phyloP scores from a whole-genome alignment of 2,329 filamentous ascomycete genomes.

The Paecilomyces sp. region DNA sequence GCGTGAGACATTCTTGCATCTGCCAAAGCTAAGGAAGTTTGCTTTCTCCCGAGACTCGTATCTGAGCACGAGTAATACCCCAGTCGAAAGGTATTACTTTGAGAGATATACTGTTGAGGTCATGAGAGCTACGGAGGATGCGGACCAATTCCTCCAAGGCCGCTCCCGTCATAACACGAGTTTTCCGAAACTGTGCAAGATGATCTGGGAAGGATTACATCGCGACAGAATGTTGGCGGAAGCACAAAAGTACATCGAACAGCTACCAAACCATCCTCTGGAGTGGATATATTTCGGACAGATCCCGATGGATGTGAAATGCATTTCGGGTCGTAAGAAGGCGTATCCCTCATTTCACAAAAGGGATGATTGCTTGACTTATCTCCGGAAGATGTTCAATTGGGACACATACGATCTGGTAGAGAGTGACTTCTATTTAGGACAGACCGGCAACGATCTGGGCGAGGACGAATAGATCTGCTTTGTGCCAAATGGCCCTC shows the following conservation, averaged over 20 bases:
- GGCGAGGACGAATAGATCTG: too few species aligned
- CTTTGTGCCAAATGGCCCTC: too few species aligned
- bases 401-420: neutral
- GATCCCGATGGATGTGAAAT: neutral
- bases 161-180: neutral
- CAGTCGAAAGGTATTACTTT: neutral
- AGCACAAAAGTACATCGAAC: conserved; percentile 1
- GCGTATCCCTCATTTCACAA: conserved; percentile 1
- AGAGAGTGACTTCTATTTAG: neutral
- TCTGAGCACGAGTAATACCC: too few species aligned
- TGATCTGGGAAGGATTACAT: neutral
- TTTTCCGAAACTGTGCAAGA: neutral
- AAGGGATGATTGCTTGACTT: conserved; percentile 1
- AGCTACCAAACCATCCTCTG: neutral
- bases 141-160: neutral
- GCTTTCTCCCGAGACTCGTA: conserved; percentile 3
- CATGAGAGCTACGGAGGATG: neutral
- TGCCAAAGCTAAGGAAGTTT: conserved; percentile 1
- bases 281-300: conserved; percentile 4
- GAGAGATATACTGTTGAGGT: neutral
- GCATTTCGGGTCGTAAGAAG: conserved; percentile 1
- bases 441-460: too few species aligned
- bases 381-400: conserved; percentile 1
- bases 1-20: neutral
- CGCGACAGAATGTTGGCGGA: neutral